Conservation (phyloP, 768 basidiomycete genomes). For the Trametes cubensis region DNA sequence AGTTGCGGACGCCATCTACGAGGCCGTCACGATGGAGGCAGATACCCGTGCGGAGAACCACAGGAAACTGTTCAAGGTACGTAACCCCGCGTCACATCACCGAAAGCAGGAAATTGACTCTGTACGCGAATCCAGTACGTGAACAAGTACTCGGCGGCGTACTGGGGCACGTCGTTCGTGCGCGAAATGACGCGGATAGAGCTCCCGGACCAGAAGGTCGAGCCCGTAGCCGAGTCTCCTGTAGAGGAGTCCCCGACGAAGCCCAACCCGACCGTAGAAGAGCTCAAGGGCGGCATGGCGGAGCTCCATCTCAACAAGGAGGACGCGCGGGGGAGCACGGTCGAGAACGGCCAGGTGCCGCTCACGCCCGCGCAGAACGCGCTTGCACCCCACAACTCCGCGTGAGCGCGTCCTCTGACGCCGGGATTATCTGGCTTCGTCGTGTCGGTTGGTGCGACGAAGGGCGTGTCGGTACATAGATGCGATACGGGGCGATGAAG, state of each 20-base stretch:
- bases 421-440: too few species aligned
- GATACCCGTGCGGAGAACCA: conserved; percentile 89
- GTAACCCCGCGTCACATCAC: too few species aligned
- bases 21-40: conserved; percentile 88
- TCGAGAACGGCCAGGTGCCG: conserved; percentile 30
- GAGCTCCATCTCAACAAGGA: conserved; percentile 33
- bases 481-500: not conserved
- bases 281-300: conserved; percentile 35
- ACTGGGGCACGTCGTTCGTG: conserved; percentile 92
- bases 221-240: conserved; percentile 33
- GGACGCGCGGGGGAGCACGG: conserved; percentile 28
- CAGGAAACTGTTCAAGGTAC: conserved; percentile 85
- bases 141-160: conserved; percentile 90
- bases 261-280: conserved; percentile 18
- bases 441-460: not conserved
- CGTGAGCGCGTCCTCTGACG: not conserved
- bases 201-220: conserved; percentile 47
- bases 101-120: too few species aligned
- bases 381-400: conserved; percentile 24
- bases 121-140: conserved; percentile 56
- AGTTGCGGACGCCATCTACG: conserved; percentile 95
- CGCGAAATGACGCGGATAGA: conserved; percentile 73
- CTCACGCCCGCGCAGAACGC: conserved; percentile 29
- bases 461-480: not conserved
- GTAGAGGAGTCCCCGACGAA: conserved; percentile 7